A percentile compares a stretch with the other conserved stretches of the same genome.
These are phyloP conservation scores for Glonium stellatum DNA, from an alignment of 495 filamentous ascomycete genomes.

Conservation along the genomic window DNA sequence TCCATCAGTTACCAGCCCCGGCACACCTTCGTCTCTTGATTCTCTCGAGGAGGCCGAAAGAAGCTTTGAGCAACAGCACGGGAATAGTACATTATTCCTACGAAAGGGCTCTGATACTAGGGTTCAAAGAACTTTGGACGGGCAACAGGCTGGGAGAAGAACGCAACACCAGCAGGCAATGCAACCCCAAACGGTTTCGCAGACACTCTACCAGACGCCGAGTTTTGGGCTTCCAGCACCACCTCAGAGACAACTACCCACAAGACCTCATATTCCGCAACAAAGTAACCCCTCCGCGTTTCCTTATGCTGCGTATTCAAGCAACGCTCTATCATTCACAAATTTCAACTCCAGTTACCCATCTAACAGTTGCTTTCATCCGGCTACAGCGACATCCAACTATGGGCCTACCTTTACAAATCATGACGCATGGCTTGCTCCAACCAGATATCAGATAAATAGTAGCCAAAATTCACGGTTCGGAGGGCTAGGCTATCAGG, in stretches of 20 bases:
- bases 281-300: neutral
- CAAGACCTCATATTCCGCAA: neutral
- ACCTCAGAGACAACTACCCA: neutral
- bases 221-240: neutral
- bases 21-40: constrained; percentile 3
- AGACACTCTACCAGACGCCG: neutral
- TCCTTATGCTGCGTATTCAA: neutral
- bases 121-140: neutral
- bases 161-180: neutral
- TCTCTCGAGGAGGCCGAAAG: neutral
- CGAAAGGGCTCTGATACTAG: neutral
- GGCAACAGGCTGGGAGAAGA: neutral
- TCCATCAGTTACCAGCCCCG: constrained; percentile 7
- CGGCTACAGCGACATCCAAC: too few relatives aligned
- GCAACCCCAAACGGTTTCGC: neutral
- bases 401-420: too few relatives aligned
- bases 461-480: neutral
- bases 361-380: neutral
- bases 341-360: neutral
- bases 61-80: neutral
- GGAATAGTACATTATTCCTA: neutral
- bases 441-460: neutral
- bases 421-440: neutral
- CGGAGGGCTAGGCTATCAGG: neutral
- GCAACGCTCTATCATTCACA: neutral